A percentile compares a stretch with the other conserved stretches of the same genome.
Evolutionary conservation across 352 stramenopile genomes (phyloP).

Genomic region (Thraustochytrium striatum): DNA sequence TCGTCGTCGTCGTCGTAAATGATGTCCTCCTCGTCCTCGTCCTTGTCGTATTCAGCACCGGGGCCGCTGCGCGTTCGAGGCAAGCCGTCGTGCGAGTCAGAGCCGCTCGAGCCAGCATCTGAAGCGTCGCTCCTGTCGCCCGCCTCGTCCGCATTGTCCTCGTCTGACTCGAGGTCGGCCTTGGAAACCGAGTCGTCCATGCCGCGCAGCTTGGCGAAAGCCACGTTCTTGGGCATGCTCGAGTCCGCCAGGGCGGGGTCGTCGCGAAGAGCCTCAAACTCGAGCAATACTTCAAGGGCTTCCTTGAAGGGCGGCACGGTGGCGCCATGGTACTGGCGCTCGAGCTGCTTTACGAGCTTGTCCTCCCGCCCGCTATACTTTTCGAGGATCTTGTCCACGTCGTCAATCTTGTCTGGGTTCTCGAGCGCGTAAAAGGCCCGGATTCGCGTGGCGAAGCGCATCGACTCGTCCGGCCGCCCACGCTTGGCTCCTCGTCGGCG

Average conservation of each 20-base stretch:
- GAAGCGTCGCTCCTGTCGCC: neutral
- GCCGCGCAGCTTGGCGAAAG: no score
- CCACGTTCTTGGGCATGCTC: neutral
- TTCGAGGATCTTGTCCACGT: constrained; percentile 7
- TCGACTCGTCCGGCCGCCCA: neutral
- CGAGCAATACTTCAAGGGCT: neutral
- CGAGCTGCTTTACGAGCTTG: constrained; percentile 4
- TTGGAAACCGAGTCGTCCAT: neutral
- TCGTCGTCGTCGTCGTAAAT: neutral
- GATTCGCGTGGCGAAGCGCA: neutral
- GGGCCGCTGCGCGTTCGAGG: neutral
- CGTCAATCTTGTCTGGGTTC: constrained; percentile 31
- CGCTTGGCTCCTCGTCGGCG: neutral
- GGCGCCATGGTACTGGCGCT: constrained; percentile 12
- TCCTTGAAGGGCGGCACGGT: neutral
- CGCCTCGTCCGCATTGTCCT: neutral
- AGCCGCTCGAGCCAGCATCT: neutral
- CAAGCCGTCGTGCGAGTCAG: neutral
- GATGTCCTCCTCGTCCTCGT: neutral
- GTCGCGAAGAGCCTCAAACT: neutral
- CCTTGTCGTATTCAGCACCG: neutral
- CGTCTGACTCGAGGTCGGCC: neutral
- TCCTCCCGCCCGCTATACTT: constrained; percentile 15
- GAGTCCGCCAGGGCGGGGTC: neutral
- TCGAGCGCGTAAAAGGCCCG: constrained; percentile 20